Percentiles rank a stretch among this genome's conserved stretches.
phyloP scores from a whole-genome alignment of 2,329 filamentous ascomycete genomes.

The Pseudocercospora vitis region DNA sequence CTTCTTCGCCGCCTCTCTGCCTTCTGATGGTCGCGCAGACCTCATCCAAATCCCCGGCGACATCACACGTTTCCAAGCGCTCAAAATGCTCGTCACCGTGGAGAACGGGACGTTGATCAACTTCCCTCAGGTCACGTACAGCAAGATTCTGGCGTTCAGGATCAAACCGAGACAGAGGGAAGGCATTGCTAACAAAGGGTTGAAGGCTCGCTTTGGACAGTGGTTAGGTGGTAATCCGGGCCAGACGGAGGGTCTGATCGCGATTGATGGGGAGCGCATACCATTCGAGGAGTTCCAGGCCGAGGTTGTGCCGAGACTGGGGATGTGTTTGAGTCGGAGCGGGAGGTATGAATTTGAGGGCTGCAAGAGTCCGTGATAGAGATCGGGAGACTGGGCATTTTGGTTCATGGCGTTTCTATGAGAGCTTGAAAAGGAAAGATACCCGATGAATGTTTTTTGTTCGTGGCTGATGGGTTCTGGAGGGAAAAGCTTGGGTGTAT shows the following conservation, averaged over 20 bases:
- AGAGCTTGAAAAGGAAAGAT: too few species aligned
- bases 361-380: conserved; percentile 24
- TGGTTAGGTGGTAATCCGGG: conserved; percentile 34
- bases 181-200: conserved; percentile 8
- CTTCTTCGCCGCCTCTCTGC: conserved; percentile 82
- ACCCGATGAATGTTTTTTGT: too few species aligned
- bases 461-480: too few species aligned
- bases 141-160: conserved; percentile 84
- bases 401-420: too few species aligned
- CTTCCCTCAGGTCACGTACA: conserved; percentile 72
- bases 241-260: conserved; percentile 76
- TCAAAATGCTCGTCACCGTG: conserved; percentile 70
- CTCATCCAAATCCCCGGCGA: conserved; percentile 78
- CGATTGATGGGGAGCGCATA: conserved; percentile 86
- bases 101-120: conserved; percentile 77
- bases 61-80: conserved; percentile 63
- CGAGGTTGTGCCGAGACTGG: conserved; percentile 80
- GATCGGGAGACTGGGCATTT: too few species aligned
- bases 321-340: conserved; percentile 77
- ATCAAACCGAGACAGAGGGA: conserved; percentile 64
- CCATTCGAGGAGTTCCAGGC: conserved; percentile 89
- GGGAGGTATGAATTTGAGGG: conserved; percentile 67
- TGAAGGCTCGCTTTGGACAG: conserved; percentile 28
- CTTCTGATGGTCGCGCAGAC: conserved; percentile 83
- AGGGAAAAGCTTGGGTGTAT: too few species aligned